These are phyloP conservation scores for Torulaspora delbrueckii DNA, from an alignment of 805 yeast species.

Conservation along the genomic window DNA sequence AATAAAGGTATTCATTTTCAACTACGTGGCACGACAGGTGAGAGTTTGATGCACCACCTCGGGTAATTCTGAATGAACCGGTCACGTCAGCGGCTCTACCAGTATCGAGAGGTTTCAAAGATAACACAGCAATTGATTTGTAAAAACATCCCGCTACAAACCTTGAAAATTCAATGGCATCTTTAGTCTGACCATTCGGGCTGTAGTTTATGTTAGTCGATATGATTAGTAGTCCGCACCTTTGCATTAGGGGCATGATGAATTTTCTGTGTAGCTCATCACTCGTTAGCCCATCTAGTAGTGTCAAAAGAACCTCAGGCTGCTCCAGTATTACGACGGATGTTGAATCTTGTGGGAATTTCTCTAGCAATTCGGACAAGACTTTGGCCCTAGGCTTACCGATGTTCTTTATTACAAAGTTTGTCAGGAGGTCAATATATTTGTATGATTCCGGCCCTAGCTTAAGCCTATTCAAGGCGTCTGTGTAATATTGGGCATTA, in stretches of 20 bases:
- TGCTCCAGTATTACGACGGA: slow-evolving; percentile 29
- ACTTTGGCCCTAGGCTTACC: slow-evolving; percentile 70
- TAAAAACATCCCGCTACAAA: slow-evolving; percentile 22
- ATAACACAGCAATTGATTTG: slow-evolving; percentile 35
- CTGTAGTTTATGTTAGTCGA: slow-evolving; percentile 2
- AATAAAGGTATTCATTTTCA: slow-evolving; percentile 62
- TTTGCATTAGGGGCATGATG: slow-evolving; percentile 25
- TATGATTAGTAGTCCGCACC: slow-evolving; percentile 27
- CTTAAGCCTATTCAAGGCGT: slow-evolving; percentile 23
- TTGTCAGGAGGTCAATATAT: slow-evolving; percentile 45
- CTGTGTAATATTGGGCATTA: slow-evolving; percentile 16
- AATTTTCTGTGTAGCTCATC: slow-evolving; percentile 27
- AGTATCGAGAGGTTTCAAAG: slow-evolving; percentile 62
- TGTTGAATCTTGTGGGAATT: slow-evolving; percentile 41
- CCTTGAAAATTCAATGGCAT: slow-evolving; percentile 27
- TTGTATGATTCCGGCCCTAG: slow-evolving; percentile 22
- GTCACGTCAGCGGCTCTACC: slow-evolving; percentile 82
- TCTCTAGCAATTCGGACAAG: slow-evolving; percentile 62
- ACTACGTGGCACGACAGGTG: slow-evolving; percentile 17
- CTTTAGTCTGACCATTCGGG: slow-evolving; percentile 13
- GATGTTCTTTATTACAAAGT: slow-evolving; percentile 40
- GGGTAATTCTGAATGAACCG: slow-evolving; percentile 58
- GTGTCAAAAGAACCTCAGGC: slow-evolving; percentile 31
- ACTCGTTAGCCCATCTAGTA: slow-evolving; percentile 25
- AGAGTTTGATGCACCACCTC: slow-evolving; percentile 46